Evolutionary conservation across 495 filamentous ascomycete genomes (phyloP).

Genomic region (Aeminium ludgeri): DNA sequence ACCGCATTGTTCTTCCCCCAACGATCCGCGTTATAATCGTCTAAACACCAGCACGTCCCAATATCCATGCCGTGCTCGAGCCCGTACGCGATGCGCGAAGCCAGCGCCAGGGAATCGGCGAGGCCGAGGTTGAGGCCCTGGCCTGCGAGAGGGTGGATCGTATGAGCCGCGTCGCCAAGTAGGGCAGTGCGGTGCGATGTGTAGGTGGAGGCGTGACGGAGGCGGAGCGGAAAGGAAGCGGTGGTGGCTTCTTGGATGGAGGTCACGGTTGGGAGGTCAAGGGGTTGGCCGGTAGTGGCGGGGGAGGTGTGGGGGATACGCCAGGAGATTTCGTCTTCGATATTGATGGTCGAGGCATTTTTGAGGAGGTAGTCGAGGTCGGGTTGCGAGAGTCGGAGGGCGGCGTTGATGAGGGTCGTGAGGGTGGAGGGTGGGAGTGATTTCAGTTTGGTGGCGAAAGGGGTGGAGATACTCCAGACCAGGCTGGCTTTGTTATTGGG

Average conservation of each 20-base stretch:
- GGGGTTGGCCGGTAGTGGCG: constrained; percentile 10
- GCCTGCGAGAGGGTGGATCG: constrained; percentile 83
- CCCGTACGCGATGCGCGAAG: constrained; percentile 54
- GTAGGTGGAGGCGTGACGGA: constrained; percentile 85
- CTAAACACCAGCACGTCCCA: constrained; percentile 44
- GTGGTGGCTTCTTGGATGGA: constrained; percentile 64
- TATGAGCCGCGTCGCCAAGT: constrained; percentile 82
- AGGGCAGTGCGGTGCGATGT: constrained; percentile 75
- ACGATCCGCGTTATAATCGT: constrained; percentile 59
- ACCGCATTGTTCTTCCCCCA: constrained; percentile 73
- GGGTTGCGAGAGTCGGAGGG: constrained; percentile 62
- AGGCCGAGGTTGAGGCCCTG: constrained; percentile 92
- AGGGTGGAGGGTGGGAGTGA: constrained; percentile 54
- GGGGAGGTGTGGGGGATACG: constrained; percentile 33
- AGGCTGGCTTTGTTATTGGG: constrained; percentile 67
- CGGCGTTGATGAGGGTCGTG: constrained; percentile 77
- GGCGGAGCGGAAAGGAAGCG: constrained; percentile 75
- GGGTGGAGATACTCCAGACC: constrained; percentile 81
- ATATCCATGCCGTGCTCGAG: constrained; percentile 75
- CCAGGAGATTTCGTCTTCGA: constrained; percentile 61
- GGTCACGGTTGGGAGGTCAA: constrained; percentile 26
- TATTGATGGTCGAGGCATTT: constrained; percentile 29
- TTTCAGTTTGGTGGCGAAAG: constrained; percentile 66
- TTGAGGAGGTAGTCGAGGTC: constrained; percentile 41
- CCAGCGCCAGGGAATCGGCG: constrained; percentile 65